These are phyloP conservation scores for Rhytidiadelphus loreus DNA, from an alignment of 225 moss, liverwort and hornwort genomes.

Conservation along the genomic window DNA sequence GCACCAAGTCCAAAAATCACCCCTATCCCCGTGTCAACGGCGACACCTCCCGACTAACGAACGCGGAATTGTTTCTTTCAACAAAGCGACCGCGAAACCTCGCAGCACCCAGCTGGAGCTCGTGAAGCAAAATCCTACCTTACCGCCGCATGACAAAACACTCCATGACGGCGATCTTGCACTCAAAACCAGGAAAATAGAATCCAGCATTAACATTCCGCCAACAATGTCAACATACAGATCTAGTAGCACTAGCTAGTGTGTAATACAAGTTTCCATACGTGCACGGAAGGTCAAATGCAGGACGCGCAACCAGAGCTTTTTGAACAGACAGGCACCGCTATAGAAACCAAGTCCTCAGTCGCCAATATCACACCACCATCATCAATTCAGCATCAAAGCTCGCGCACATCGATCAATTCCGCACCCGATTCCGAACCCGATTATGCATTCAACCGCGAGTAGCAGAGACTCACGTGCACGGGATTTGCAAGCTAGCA, in stretches of 20 bases:
- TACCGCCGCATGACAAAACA: neutral
- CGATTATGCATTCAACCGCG: neutral
- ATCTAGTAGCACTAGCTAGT: neutral
- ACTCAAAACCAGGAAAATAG: neutral
- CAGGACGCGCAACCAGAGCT: neutral
- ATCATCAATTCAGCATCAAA: neutral
- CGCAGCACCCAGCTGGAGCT: neutral
- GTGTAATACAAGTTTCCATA: neutral
- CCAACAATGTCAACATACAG: neutral
- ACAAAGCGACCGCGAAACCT: neutral
- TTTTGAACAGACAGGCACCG: neutral
- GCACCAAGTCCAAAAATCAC: too few relatives aligned
- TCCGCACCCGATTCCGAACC: neutral
- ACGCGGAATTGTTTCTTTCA: neutral
- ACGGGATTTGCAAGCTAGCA: neutral
- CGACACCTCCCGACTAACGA: too few relatives aligned
- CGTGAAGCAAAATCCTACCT: neutral
- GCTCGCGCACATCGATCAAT: too few relatives aligned
- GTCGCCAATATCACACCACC: neutral
- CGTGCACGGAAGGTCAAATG: neutral
- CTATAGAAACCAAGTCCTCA: neutral
- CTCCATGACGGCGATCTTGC: neutral
- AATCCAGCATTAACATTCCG: neutral
- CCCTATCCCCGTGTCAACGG: too few relatives aligned
- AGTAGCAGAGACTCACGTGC: neutral